Evolutionary conservation across 2,329 filamentous ascomycete species (phyloP).

Genomic region (Epichloe typhina): DNA sequence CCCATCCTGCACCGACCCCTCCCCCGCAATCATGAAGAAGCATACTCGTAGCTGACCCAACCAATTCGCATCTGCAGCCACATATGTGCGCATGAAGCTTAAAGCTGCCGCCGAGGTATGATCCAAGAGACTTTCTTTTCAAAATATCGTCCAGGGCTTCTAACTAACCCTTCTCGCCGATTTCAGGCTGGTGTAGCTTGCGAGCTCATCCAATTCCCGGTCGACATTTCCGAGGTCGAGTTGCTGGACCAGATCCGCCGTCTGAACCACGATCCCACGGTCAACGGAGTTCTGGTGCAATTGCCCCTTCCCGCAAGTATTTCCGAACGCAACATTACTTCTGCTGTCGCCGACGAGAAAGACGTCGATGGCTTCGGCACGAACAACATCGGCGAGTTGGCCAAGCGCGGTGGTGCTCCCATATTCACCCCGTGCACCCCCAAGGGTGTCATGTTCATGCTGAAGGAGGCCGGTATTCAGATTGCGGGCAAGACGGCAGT

Average conservation of each 20-base stretch:
- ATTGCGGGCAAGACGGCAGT: constrained; percentile 85
- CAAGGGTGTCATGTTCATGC: constrained; percentile 88
- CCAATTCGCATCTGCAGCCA: constrained; percentile 43
- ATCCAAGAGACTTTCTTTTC: constrained; percentile 1
- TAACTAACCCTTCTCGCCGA: not conserved
- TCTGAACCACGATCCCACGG: constrained; percentile 73
- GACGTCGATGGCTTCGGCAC: constrained; percentile 97
- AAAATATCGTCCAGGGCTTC: not conserved
- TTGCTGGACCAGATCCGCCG: constrained; percentile 68
- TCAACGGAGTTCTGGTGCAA: constrained; percentile 92
- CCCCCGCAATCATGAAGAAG: constrained; percentile 4
- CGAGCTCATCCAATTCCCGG: constrained; percentile 71
- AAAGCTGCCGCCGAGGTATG: constrained; percentile 85
- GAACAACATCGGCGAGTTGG: constrained; percentile 88
- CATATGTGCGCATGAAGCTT: constrained; percentile 99
- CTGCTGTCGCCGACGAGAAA: constrained; percentile 82
- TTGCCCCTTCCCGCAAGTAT: constrained; percentile 80
- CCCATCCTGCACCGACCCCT: constrained; percentile 1
- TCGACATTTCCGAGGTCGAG: constrained; percentile 70
- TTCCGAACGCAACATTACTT: constrained; percentile 81
- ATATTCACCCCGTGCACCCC: constrained; percentile 92
- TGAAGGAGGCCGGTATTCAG: constrained; percentile 72
- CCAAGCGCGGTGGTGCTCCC: constrained; percentile 83
- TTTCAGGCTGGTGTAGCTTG: constrained; percentile 78
- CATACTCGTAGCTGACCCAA: constrained; percentile 1